Evolutionary conservation across 1,139 yeast genomes (phyloP).

Genomic region (Geotrichum candidum): DNA sequence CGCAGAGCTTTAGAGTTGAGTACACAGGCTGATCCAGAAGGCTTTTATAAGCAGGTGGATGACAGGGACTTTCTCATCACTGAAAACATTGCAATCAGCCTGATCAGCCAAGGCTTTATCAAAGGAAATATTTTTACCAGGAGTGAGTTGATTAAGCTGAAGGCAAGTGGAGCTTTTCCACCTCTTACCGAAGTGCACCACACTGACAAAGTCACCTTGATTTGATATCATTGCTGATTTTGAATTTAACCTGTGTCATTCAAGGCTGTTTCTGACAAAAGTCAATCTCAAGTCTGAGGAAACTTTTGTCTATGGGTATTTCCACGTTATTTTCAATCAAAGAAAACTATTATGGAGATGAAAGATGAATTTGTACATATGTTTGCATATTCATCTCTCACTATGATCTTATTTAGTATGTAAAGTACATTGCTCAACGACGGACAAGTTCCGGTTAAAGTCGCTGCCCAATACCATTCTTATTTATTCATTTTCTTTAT

Average conservation of each 20-base stretch:
- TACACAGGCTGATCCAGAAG: constrained; percentile 9
- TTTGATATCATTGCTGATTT: not conserved
- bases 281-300: not conserved
- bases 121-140: constrained; percentile 35
- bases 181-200: constrained; percentile 23
- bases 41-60: constrained; percentile 1
- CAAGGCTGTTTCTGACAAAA: not conserved
- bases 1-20: constrained; percentile 15
- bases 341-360: too few species aligned
- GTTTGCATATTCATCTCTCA: too few species aligned
- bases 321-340: not conserved
- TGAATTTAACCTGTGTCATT: not conserved
- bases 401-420: too few species aligned
- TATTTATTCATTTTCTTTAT: too few species aligned
- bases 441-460: too few species aligned
- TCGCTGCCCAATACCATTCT: too few species aligned
- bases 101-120: constrained; percentile 35
- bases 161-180: constrained; percentile 27
- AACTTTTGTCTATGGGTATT: not conserved
- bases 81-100: constrained; percentile 34
- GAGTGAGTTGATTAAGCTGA: constrained; percentile 25
- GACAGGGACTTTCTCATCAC: constrained; percentile 25
- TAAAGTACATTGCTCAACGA: too few species aligned
- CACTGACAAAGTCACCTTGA: constrained; percentile 1
- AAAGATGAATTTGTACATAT: too few species aligned